A percentile compares a stretch with the other conserved stretches of the same genome.
Conservation (phyloP, 1,284 basidiomycete species). For the Apiotrichum montevideense region DNA sequence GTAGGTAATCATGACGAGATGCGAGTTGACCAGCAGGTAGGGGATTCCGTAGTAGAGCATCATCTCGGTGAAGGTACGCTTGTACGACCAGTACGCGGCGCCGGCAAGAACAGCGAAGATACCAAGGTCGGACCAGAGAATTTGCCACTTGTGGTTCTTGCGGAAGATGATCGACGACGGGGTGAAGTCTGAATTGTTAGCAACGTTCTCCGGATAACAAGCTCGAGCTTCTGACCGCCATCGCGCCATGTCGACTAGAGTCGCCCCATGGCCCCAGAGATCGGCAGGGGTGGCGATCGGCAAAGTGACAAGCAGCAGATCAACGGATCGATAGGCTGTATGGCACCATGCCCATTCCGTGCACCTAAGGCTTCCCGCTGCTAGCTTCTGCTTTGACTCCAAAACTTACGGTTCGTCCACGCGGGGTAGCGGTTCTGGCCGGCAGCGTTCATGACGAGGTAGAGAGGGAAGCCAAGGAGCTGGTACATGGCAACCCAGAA, state of each 20-base stretch:
- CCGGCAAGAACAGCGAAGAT: constrained; percentile 64
- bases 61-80: constrained; percentile 69
- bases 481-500: constrained; percentile 64
- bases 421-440: constrained; percentile 79
- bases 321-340: no score
- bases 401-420: constrained; percentile 59
- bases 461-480: constrained; percentile 75
- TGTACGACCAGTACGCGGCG: constrained; percentile 57
- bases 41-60: constrained; percentile 78
- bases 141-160: constrained; percentile 69
- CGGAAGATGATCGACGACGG: constrained; percentile 77
- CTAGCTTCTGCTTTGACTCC: no score
- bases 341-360: no score
- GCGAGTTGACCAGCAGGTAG: constrained; percentile 81
- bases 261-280: no score
- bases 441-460: constrained; percentile 77
- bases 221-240: no score
- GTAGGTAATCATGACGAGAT: constrained; percentile 88
- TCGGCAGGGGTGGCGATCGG: no score
- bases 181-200: constrained; percentile 52
- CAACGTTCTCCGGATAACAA: no score
- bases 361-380: no score
- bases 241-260: no score
- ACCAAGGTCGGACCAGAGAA: constrained; percentile 80
- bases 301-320: no score